Base-by-base conservation (phyloP, 2,329 filamentous ascomycete genomes). In the Colletotrichum tanaceti region DNA sequence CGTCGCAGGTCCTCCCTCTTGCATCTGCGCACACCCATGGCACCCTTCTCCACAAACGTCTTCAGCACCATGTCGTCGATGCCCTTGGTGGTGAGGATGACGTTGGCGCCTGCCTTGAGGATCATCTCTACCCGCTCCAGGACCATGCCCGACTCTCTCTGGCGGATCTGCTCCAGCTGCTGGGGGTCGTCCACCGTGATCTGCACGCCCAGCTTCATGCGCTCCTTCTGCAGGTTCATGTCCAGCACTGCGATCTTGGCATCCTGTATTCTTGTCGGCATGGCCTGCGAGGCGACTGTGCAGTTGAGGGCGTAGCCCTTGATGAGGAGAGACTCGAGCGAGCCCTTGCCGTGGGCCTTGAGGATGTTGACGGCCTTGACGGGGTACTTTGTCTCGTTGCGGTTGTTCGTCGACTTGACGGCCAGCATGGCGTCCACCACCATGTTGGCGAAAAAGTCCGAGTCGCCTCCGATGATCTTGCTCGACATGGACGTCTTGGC, bases 401-500 rank as follows among this genome's bases (percentile, higher is more conserved):
- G 91, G 83, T 92, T 94, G 84, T 98, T 98, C 69, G 91, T 93
- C 53, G 91, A 90, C 87, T 97, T 98, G 77, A 99, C 96, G 62
- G 94, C 92, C 78, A 92, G 90, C 87, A 99, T 98, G 72, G 93
- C 94, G 80, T 99, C 95, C 58, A 99, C 96, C 14, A 94, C 94
- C 91, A 99, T 97, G 82, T 96, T 92, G 74, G 95, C 90, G 78
- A 99, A 99, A 85, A 99, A 99, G 72, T 97, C 94, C 14, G 93
- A 94, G 81, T 99, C 96, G 65, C 92, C 85, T 66, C 96, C 96
- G 79, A 99, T 98, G 77, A 99, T 97, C 85, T 99, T 99, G 86
- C 93, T 97, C 61, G 94, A 98, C 95, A 99, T 99, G 77, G 94
- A 98, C 22, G 96, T 99, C 85, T 95, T 98, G 71, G 96, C 96